A percentile compares a stretch with the other conserved stretches of the same genome.
These are phyloP conservation scores for Solanum hybrid DNA, from an alignment of 305 asterid genomes.

Conservation along the genomic window DNA sequence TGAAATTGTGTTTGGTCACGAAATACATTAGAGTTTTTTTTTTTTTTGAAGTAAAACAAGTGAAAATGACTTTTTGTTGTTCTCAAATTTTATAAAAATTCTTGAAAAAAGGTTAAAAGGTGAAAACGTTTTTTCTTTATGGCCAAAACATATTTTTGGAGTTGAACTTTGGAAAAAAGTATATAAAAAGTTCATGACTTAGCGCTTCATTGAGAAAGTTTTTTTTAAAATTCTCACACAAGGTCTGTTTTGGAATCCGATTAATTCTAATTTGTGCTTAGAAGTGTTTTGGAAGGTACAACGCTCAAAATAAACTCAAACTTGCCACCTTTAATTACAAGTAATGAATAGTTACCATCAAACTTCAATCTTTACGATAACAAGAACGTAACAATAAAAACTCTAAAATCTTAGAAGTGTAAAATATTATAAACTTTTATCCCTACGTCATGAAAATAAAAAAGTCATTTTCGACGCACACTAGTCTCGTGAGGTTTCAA, in stretches of 20 bases:
- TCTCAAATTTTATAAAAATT: no score
- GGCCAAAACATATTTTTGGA: neutral
- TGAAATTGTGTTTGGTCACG: no score
- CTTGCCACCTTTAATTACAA: rapidly evolving
- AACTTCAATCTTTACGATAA: neutral
- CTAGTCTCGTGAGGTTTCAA: neutral
- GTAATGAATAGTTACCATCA: neutral
- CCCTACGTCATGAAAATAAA: no score
- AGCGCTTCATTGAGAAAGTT: neutral
- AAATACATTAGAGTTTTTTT: neutral
- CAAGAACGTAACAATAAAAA: neutral
- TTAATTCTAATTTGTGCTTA: neutral
- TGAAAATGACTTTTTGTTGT: neutral
- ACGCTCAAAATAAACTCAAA: neutral
- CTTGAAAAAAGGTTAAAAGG: neutral
- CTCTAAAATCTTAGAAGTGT: no score
- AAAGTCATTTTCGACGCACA: rapidly evolving
- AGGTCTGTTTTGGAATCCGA: neutral
- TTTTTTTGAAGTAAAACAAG: neutral
- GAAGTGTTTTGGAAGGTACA: neutral
- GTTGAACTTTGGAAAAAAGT: neutral
- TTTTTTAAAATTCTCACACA: neutral
- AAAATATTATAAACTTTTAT: neutral
- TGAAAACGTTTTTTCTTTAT: no score
- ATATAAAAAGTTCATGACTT: no score